Percentiles rank a stretch among this genome's conserved stretches.
Evolutionary conservation across 78 protist species (phyloP).

Genomic region (Polysphondylium violaceum): DNA sequence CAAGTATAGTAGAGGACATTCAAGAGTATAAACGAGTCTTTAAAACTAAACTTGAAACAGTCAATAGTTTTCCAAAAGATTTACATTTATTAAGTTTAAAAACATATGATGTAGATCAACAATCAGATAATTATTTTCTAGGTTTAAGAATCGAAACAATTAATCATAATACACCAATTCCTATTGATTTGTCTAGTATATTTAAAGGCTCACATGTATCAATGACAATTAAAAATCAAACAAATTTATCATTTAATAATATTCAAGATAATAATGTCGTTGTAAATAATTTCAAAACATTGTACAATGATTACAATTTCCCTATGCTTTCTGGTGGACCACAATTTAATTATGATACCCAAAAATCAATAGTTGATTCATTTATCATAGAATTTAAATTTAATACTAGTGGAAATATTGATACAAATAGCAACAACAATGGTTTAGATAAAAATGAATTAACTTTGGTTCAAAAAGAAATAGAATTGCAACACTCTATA

Average conservation of each 20-base stretch:
- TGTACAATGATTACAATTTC: not conserved
- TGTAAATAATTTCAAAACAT: not conserved
- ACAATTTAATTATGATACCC: constrained; percentile 2
- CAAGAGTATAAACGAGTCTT: too few species aligned
- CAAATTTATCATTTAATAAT: not conserved
- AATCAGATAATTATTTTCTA: too few species aligned
- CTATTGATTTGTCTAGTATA: too few species aligned
- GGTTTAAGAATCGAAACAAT: too few species aligned
- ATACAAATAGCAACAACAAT: not conserved
- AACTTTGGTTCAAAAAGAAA: not conserved
- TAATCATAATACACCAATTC: too few species aligned
- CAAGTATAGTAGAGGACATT: not conserved
- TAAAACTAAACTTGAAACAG: too few species aligned
- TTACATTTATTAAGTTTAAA: not conserved
- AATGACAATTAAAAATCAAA: not conserved
- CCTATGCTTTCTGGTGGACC: not conserved
- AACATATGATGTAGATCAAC: too few species aligned
- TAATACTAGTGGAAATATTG: too few species aligned
- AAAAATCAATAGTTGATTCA: not conserved
- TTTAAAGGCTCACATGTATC: not conserved
- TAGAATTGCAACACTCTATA: not conserved
- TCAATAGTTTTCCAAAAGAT: not conserved
- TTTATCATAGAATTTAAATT: not conserved
- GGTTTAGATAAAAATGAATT: not conserved
- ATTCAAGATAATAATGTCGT: not conserved